Percentiles rank a stretch among this genome's conserved stretches.
These are phyloP conservation scores for Podospora fimiseda DNA, from an alignment of 495 filamentous ascomycete species.

Conservation along the genomic window DNA sequence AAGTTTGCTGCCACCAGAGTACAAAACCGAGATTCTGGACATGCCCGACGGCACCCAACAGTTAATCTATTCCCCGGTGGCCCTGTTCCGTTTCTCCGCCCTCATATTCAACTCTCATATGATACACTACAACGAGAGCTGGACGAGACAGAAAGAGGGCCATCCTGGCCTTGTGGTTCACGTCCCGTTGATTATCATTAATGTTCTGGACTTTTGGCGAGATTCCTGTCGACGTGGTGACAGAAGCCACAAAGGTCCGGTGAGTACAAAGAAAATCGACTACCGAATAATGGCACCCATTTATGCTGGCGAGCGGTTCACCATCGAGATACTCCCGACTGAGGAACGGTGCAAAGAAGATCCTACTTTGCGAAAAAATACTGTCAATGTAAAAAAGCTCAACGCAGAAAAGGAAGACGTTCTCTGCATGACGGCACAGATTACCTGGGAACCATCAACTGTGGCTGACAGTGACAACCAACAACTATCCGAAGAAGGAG, in stretches of 20 bases:
- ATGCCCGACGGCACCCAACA: constrained; percentile 25
- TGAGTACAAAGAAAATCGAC: constrained; percentile 28
- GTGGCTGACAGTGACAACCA: no score
- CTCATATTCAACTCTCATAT: constrained; percentile 68
- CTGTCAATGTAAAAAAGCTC: no score
- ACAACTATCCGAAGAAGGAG: no score
- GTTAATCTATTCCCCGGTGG: constrained; percentile 47
- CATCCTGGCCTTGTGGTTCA: constrained; percentile 57
- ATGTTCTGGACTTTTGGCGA: constrained; percentile 59
- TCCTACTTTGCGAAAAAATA: no score
- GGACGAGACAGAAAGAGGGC: constrained; percentile 53
- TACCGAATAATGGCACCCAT: constrained; percentile 57
- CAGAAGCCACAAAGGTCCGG: background rate
- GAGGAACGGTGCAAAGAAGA: no score
- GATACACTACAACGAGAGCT: constrained; percentile 61
- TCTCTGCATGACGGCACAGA: no score
- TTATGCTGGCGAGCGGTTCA: constrained; percentile 47
- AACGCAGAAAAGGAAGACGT: no score
- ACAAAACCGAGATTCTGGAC: constrained; percentile 24
- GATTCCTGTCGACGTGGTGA: constrained; percentile 31
- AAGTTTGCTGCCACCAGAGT: background rate
- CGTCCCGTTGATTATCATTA: constrained; percentile 57
- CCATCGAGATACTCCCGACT: background rate
- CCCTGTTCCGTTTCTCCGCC: constrained; percentile 65
- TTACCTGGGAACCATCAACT: no score